Evolutionary conservation across 192 early-diverging fungal species (phyloP), one percentile per base, ranked within the genome.

Genomic region (Allomyces javanicus): DNA sequence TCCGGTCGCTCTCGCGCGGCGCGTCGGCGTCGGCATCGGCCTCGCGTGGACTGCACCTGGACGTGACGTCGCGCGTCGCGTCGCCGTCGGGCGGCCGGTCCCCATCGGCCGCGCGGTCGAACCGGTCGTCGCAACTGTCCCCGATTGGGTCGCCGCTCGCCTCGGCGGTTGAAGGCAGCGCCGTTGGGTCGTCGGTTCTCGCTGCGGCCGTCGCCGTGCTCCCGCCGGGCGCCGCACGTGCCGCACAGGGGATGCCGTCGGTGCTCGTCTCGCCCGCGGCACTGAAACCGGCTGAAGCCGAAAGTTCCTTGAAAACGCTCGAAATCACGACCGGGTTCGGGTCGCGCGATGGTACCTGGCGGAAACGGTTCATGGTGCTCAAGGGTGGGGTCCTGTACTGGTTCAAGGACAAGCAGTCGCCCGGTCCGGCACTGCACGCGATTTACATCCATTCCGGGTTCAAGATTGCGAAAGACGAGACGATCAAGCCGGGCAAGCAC

Each of bases 301-400:
- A 58, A 6, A n/a, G 50, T n/a, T n/a, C 21, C 17, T 6, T 58
- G 17, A 58, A 58, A 58, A 58, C 50, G 3, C 50, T 58, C 17
- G 50, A 58, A n/a, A 58, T 21, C 21, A n/a, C 21, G 50, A 21
- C 50, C 2, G 50, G 50, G 1, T 58, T 21, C 50, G 50, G 50
- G 17, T 44, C 25, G 17, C 14, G 50, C 4, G 40, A 43, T 11
- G 45, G 50, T 26, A 10, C 24, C 1, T 74, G 67, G 67, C 71
- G 71, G 70, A 65, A 63, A 43, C 70, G 73, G 66, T 74, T 63
- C 63, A 71, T 70, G 63, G 65, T 74, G 55, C 24, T 74, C 26
- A 33, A 69, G 19, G 63, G 24, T 1, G 70, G 43, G 1, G 23
- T 25, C 25, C 33, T 74, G 24, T 68, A 62, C 55, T 58, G 71